Evolutionary conservation across 202 grass and related monocot genomes (phyloP).

Genomic region (Bolboschoenoplectus hybrid): DNA sequence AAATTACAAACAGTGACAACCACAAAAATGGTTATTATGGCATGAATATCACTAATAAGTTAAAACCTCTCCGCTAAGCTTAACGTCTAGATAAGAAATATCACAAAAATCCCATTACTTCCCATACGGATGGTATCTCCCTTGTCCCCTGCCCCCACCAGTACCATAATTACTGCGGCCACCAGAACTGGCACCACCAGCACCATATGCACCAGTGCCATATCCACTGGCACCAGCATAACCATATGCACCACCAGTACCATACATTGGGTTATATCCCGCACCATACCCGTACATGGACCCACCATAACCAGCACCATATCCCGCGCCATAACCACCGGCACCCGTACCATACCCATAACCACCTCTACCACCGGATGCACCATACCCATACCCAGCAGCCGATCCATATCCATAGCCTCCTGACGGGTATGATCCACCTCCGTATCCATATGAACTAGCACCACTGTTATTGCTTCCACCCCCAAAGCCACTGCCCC

Average conservation of each 20-base stretch:
- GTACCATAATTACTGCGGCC: constrained; percentile 44
- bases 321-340: constrained; percentile 50
- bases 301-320: constrained; percentile 39
- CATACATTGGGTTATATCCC: constrained; percentile 27
- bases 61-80: constrained; percentile 13
- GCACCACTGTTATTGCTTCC: constrained; percentile 41
- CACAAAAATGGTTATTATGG: constrained; percentile 34
- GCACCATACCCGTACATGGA: constrained; percentile 52
- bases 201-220: constrained; percentile 53
- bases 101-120: constrained; percentile 45
- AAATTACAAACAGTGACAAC: constrained; percentile 37
- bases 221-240: constrained; percentile 42
- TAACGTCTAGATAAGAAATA: constrained; percentile 23
- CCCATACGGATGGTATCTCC: constrained; percentile 84
- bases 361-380: constrained; percentile 53
- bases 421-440: constrained; percentile 22
- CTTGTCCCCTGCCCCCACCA: constrained; percentile 48
- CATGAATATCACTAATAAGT: constrained; percentile 35
- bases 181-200: constrained; percentile 45
- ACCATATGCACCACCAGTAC: constrained; percentile 32
- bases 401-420: constrained; percentile 51
- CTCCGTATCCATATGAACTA: constrained; percentile 60
- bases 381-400: constrained; percentile 67
- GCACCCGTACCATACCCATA: constrained; percentile 53
- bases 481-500: constrained; percentile 30